A percentile compares a stretch with the other conserved stretches of the same genome.
phyloP scores from a whole-genome alignment of 495 filamentous ascomycete species.

The Lindgomyces ingoldianus region DNA sequence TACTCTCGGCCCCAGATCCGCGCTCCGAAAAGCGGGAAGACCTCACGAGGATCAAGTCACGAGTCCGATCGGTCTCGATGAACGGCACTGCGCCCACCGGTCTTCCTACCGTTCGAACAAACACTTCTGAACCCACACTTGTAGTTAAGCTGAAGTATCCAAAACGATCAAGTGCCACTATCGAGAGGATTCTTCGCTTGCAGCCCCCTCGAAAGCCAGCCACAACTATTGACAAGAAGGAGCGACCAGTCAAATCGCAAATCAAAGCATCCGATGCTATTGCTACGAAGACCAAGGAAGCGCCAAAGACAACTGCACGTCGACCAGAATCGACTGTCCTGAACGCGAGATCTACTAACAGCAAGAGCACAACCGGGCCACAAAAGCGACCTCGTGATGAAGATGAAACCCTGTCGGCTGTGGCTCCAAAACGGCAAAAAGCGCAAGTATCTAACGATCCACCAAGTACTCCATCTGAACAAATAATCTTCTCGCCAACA shows the following conservation, averaged over 20 bases:
- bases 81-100: slow-evolving; percentile 18
- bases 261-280: slow-evolving; percentile 9
- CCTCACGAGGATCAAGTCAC: slow-evolving; percentile 1
- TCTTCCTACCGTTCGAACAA: not conserved
- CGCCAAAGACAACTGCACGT: slow-evolving; percentile 15
- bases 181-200: slow-evolving; percentile 26
- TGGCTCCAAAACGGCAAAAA: slow-evolving; percentile 33
- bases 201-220: slow-evolving; percentile 6
- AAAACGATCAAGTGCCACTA: slow-evolving; percentile 9
- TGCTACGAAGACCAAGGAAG: slow-evolving; percentile 15
- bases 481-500: slow-evolving; percentile 30
- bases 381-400: slow-evolving; percentile 34
- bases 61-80: slow-evolving; percentile 14
- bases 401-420: slow-evolving; percentile 23
- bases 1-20: slow-evolving; percentile 23
- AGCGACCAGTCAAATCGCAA: slow-evolving; percentile 17
- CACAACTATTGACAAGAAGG: slow-evolving; percentile 19
- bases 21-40: slow-evolving; percentile 23
- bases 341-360: not conserved
- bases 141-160: slow-evolving; percentile 34
- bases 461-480: slow-evolving; percentile 28
- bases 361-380: slow-evolving; percentile 2
- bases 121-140: slow-evolving; percentile 5
- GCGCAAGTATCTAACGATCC: slow-evolving; percentile 12
- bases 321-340: not conserved